Evolutionary conservation across 2,329 filamentous ascomycete species (phyloP).

Genomic region (Capronia coronata): DNA sequence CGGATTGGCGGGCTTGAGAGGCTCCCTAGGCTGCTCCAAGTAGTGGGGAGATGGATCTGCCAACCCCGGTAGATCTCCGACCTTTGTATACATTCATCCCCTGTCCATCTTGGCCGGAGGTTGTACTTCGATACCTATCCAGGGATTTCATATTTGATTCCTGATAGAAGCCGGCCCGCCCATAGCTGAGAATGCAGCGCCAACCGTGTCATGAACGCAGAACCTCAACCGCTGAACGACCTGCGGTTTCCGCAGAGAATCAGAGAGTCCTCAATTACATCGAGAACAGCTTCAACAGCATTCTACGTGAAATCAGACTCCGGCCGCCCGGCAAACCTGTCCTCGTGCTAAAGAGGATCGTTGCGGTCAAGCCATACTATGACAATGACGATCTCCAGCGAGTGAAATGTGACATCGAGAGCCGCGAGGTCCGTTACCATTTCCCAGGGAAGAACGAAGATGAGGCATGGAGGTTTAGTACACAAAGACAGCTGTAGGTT

Average conservation of each 20-base stretch:
- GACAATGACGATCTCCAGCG: constrained; percentile 29
- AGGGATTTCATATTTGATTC: too few relatives aligned
- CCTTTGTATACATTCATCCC: neutral
- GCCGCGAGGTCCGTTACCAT: constrained; percentile 34
- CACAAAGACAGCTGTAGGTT: constrained; percentile 16
- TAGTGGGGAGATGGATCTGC: neutral
- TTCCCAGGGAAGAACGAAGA: constrained; percentile 51
- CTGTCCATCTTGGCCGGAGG: too few relatives aligned
- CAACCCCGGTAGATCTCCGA: neutral
- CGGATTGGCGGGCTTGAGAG: neutral
- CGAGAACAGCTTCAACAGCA: constrained; percentile 20
- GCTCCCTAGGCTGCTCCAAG: neutral
- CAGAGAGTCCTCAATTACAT: constrained; percentile 23
- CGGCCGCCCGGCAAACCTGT: constrained; percentile 29
- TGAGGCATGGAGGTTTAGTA: constrained; percentile 56
- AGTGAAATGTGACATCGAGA: constrained; percentile 16
- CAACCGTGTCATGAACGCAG: too few relatives aligned
- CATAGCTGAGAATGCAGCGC: neutral
- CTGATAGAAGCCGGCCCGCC: neutral
- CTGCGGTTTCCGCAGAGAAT: constrained; percentile 2
- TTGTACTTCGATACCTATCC: too few relatives aligned
- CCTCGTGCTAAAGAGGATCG: constrained; percentile 28
- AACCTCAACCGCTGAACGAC: neutral
- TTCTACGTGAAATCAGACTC: constrained; percentile 17
- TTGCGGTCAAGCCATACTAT: constrained; percentile 30